Percentiles rank a stretch among this genome's conserved stretches.
phyloP scores from a whole-genome alignment of 108 stramenopile species.

The Nitzschia inconspicua region DNA sequence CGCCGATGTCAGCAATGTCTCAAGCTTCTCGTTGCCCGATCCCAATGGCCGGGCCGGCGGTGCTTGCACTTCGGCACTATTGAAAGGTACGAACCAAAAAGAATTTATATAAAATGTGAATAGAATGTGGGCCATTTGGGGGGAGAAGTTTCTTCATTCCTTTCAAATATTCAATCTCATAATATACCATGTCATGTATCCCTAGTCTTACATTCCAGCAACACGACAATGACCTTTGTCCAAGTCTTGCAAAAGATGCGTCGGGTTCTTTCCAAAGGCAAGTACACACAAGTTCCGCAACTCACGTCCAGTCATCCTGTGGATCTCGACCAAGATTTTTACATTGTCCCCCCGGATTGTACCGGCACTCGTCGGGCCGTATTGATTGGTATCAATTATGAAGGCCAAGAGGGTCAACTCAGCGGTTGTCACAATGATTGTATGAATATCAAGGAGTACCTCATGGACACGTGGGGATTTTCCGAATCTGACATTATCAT shows the following conservation, averaged over 20 bases:
- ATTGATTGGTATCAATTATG: conserved; percentile 86
- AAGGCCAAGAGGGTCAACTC: conserved; percentile 82
- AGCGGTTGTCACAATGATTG: conserved; percentile 90
- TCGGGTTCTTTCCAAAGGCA: conserved; percentile 36
- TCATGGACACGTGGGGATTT: conserved; percentile 79
- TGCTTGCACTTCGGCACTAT: conserved; percentile 58
- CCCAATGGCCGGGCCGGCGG: conserved; percentile 47
- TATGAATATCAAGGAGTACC: conserved; percentile 58
- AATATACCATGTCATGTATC: too few relatives aligned
- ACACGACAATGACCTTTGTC: conserved; percentile 38
- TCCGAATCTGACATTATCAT: conserved; percentile 66
- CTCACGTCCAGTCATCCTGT: conserved; percentile 36
- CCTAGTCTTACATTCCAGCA: too few relatives aligned
- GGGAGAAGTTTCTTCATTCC: not conserved
- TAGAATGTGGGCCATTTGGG: conserved; percentile 1
- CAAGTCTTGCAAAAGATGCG: conserved; percentile 58
- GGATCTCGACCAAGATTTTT: conserved; percentile 7
- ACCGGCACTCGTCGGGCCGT: conserved; percentile 40
- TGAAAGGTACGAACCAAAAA: not conserved
- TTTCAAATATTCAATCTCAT: too few relatives aligned
- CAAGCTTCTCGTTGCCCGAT: conserved; percentile 72
- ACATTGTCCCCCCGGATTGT: conserved; percentile 24
- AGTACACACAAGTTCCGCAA: conserved; percentile 63
- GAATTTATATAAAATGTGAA: not conserved
- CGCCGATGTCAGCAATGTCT: conserved; percentile 56